Conservation (phyloP, 2,329 filamentous ascomycete species). For the Aureobasidium mangrovei region DNA sequence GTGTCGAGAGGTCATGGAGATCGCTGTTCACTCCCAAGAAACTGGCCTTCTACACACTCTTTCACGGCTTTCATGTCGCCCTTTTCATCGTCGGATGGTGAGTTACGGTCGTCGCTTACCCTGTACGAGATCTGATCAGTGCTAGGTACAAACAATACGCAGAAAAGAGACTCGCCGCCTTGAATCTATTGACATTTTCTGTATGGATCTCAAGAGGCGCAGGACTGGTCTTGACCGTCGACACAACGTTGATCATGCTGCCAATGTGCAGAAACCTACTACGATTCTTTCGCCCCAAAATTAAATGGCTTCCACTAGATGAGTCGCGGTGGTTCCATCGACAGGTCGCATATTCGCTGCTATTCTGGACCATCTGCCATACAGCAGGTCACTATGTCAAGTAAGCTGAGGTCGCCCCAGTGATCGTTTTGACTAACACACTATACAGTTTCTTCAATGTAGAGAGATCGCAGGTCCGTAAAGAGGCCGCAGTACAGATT, state of each 20-base stretch:
- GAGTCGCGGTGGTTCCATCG: slow-evolving; percentile 96
- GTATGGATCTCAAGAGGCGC: slow-evolving; percentile 96
- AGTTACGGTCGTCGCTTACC: neutral
- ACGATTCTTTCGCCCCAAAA: slow-evolving; percentile 73
- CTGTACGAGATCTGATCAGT: neutral
- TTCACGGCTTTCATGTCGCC: slow-evolving; percentile 30
- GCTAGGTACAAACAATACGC: slow-evolving; percentile 68
- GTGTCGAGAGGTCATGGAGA: slow-evolving; percentile 11
- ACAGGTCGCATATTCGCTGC: slow-evolving; percentile 81
- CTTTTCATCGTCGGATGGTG: slow-evolving; percentile 32
- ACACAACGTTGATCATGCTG: slow-evolving; percentile 78
- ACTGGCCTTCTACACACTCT: slow-evolving; percentile 28
- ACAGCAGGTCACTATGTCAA: slow-evolving; percentile 86
- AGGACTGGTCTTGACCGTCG: slow-evolving; percentile 73
- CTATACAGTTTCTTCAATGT: slow-evolving; percentile 81
- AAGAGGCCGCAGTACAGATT: slow-evolving; percentile 73
- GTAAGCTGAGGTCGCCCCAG: slow-evolving; percentile 39
- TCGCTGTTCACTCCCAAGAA: slow-evolving; percentile 28
- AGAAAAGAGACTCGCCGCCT: slow-evolving; percentile 59
- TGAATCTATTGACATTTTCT: slow-evolving; percentile 77
- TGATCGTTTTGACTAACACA: slow-evolving; percentile 15
- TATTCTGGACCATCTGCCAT: slow-evolving; percentile 74
- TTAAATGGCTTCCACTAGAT: slow-evolving; percentile 84
- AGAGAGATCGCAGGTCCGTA: slow-evolving; percentile 73
- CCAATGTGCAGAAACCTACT: slow-evolving; percentile 92